Evolutionary conservation across 345 rosid species (phyloP).

Genomic region (Kandelia obovata): DNA sequence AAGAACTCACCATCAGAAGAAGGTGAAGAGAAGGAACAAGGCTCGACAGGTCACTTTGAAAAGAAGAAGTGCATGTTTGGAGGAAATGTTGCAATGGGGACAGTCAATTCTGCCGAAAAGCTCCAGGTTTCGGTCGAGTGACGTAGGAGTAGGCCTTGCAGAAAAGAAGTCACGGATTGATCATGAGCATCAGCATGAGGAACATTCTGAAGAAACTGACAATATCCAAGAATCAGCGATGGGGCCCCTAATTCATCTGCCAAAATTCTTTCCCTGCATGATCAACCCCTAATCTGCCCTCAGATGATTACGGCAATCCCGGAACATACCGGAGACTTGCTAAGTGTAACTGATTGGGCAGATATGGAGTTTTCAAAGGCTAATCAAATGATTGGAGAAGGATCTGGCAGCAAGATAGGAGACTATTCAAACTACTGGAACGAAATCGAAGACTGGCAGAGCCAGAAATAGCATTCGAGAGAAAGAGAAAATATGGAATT

Average conservation of each 20-base stretch:
- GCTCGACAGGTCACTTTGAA: slow-evolving; percentile 12
- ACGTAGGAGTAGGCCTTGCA: slow-evolving; percentile 26
- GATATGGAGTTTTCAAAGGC: slow-evolving; percentile 19
- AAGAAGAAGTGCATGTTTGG: slow-evolving; percentile 27
- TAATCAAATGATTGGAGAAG: slow-evolving; percentile 12
- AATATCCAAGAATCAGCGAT: slow-evolving; percentile 7
- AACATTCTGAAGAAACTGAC: slow-evolving; percentile 14
- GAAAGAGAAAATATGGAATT: slow-evolving; percentile 4
- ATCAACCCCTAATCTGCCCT: background rate
- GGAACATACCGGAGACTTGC: background rate
- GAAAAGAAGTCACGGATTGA: slow-evolving; percentile 45
- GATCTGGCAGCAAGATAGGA: background rate
- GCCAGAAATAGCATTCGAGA: slow-evolving; percentile 16
- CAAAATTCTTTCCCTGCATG: background rate
- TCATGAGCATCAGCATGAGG: slow-evolving; percentile 32
- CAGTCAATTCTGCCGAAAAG: slow-evolving; percentile 35
- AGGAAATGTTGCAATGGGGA: slow-evolving; percentile 1
- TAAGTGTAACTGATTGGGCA: slow-evolving; percentile 16
- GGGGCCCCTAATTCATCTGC: slow-evolving; percentile 2
- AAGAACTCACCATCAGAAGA: slow-evolving; percentile 31
- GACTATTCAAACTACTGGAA: slow-evolving; percentile 23
- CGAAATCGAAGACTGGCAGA: slow-evolving; percentile 19
- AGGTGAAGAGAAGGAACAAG: slow-evolving; percentile 9
- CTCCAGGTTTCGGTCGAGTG: slow-evolving; percentile 26
- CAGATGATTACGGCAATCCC: background rate